A percentile compares a stretch with the other conserved stretches of the same genome.
Evolutionary conservation across 2,329 filamentous ascomycete species (phyloP).

Genomic region (Colletotrichum tabaci): DNA sequence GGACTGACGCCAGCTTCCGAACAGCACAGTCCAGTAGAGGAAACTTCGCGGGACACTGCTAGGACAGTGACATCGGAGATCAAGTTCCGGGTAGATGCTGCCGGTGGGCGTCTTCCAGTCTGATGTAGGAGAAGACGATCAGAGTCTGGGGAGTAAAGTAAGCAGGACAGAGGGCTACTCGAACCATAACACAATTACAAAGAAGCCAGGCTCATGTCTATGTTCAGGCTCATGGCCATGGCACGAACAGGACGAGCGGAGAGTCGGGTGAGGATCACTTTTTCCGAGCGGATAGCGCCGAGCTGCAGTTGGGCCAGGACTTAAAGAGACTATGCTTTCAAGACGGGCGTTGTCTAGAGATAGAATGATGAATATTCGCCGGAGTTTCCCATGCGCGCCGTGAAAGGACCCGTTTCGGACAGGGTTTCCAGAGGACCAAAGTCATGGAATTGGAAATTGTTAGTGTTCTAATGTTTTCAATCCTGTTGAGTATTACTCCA

Average conservation of each 20-base stretch:
- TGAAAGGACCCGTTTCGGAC: background rate
- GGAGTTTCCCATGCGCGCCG: background rate
- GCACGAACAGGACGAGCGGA: background rate
- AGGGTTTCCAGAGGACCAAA: background rate
- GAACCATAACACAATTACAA: background rate
- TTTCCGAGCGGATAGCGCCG: background rate
- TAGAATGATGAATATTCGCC: background rate
- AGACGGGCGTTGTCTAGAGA: background rate
- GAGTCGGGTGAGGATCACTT: too few relatives aligned
- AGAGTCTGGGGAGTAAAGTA: background rate
- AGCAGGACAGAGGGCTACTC: background rate
- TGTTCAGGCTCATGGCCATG: background rate
- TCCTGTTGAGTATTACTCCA: too few relatives aligned
- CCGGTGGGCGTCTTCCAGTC: background rate
- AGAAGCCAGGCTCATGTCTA: background rate
- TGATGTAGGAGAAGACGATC: background rate
- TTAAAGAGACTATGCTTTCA: background rate
- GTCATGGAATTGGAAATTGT: too few relatives aligned
- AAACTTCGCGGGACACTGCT: background rate
- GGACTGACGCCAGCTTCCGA: slow-evolving; percentile 1
- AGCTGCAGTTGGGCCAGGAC: background rate
- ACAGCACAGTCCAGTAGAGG: background rate
- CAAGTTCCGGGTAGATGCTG: background rate
- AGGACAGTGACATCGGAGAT: background rate
- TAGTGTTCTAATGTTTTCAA: too few relatives aligned